Conservation (phyloP, 306 rosid species). For the Prunus persica region DNA sequence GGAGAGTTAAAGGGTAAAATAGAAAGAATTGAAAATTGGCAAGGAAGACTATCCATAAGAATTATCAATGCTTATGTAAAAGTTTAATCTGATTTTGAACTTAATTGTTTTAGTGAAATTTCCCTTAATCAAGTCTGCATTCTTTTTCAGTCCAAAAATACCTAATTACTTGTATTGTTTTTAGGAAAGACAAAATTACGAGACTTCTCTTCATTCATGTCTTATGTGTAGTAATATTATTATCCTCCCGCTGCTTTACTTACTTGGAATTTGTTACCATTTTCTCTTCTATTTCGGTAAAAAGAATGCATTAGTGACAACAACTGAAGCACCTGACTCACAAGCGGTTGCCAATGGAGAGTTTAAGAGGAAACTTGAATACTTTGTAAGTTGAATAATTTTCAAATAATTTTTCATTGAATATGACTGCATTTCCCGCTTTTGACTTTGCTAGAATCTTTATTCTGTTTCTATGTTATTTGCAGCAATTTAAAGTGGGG, state of each 20-base stretch:
- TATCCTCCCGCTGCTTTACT: background rate
- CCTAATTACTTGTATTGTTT: background rate
- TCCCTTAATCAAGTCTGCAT: background rate
- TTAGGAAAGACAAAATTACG: background rate
- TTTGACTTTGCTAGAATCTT: conserved; percentile 16
- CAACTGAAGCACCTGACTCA: conserved; percentile 19
- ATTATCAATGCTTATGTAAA: background rate
- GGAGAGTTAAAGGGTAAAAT: background rate
- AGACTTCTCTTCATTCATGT: background rate
- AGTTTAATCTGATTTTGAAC: background rate
- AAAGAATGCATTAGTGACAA: conserved; percentile 24
- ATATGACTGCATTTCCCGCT: background rate
- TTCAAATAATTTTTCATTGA: background rate
- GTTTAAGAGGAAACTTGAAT: conserved; percentile 62
- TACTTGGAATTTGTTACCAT: conserved; percentile 1
- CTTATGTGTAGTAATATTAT: background rate
- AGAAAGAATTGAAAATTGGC: background rate
- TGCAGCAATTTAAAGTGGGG: conserved; percentile 72
- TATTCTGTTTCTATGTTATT: conserved; percentile 7
- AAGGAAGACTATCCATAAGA: background rate
- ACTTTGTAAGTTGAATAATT: conserved; percentile 53
- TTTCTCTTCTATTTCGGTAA: conserved; percentile 4
- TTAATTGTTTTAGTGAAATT: background rate
- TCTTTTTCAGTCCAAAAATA: background rate
- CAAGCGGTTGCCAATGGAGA: conserved; percentile 37